A percentile compares a stretch with the other conserved stretches of the same genome.
Conservation (phyloP, 2,329 filamentous ascomycete genomes). For the Grosmannia penicillata region DNA sequence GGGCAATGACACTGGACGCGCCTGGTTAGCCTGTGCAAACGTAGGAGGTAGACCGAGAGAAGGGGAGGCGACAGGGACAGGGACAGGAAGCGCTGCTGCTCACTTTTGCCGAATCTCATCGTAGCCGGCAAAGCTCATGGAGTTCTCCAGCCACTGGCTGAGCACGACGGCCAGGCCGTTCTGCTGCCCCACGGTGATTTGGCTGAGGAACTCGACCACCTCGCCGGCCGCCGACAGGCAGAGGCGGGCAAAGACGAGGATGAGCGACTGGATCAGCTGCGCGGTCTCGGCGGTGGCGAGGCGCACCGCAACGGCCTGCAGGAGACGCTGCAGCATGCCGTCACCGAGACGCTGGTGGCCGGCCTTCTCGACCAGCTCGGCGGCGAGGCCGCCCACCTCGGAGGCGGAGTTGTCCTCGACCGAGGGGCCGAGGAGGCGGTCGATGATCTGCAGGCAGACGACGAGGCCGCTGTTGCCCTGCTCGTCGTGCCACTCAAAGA, state of each 20-base stretch:
- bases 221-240: slow-evolving; percentile 75
- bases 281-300: slow-evolving; percentile 71
- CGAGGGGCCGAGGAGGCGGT: slow-evolving; percentile 66
- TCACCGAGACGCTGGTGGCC: slow-evolving; percentile 82
- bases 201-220: slow-evolving; percentile 80
- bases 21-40: slow-evolving; percentile 14
- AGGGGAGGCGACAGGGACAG: slow-evolving; percentile 5
- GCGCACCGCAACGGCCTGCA: slow-evolving; percentile 76
- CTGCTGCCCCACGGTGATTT: slow-evolving; percentile 64
- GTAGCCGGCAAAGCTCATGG: slow-evolving; percentile 92
- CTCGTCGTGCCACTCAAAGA: slow-evolving; percentile 74
- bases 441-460: slow-evolving; percentile 80
- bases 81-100: slow-evolving; percentile 16
- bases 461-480: slow-evolving; percentile 72
- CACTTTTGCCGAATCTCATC: slow-evolving; percentile 95
- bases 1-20: slow-evolving; percentile 59
- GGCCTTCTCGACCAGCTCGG: slow-evolving; percentile 89
- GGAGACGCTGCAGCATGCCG: slow-evolving; percentile 64
- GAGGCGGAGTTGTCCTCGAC: slow-evolving; percentile 90
- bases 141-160: slow-evolving; percentile 94
- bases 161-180: slow-evolving; percentile 83
- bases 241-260: slow-evolving; percentile 84
- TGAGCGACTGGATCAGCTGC: slow-evolving; percentile 87
- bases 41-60: slow-evolving; percentile 5
- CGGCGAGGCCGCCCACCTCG: slow-evolving; percentile 90